Base-by-base conservation (phyloP, 495 filamentous ascomycete genomes). In the Aspergillus mulundensis region DNA sequence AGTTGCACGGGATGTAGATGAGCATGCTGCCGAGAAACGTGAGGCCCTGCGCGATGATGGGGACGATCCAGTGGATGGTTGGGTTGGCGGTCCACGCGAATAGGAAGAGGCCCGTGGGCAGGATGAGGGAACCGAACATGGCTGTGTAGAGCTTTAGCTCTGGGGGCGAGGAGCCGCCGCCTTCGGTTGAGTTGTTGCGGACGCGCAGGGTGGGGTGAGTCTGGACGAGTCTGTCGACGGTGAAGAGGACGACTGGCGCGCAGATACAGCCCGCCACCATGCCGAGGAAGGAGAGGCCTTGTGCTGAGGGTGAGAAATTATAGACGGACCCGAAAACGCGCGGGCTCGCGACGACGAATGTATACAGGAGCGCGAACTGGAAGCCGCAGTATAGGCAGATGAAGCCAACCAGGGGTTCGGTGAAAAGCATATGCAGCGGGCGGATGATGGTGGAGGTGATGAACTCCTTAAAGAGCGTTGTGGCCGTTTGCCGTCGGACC, bases 11-110 rank as follows among this genome's bases (percentile, higher is more conserved):
- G 19, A 95, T 71, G 61, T 95, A 95, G 58, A 87, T 91, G 11
- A 0, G 82, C 78, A 63, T 92, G 88, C 90, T 89, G 5, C 79
- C 70, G 1, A 87, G 87, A 63, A 93, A 95, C 0, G 86, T 84
- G 8, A 92, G 71, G 5, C 88, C 88, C 1, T 55, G 53, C 11
- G 87, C 84, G 1, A 87, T 64, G 60, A 94, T 88, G 8, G 89
- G 86, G 42, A 82, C 73, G 16, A 85, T 79, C 84, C 87, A 90
- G 64, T 88, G 90, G 25, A 92, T 85, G 0, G 72, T 72, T 0
- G 87, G 85, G 0, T 80, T 75, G 30, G 82, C 87, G 0, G 90
- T 95, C 89, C 88, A 91, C 10, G 83, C 80, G 64, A 95, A 95
- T 67, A 78, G 80, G 4, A 94, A 71, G 62, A 90, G 83, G 38